A percentile compares a stretch with the other conserved stretches of the same genome.
These are phyloP conservation scores for Atkinsonella texensis DNA, from an alignment of 2,329 filamentous ascomycete species.

Conservation along the genomic window DNA sequence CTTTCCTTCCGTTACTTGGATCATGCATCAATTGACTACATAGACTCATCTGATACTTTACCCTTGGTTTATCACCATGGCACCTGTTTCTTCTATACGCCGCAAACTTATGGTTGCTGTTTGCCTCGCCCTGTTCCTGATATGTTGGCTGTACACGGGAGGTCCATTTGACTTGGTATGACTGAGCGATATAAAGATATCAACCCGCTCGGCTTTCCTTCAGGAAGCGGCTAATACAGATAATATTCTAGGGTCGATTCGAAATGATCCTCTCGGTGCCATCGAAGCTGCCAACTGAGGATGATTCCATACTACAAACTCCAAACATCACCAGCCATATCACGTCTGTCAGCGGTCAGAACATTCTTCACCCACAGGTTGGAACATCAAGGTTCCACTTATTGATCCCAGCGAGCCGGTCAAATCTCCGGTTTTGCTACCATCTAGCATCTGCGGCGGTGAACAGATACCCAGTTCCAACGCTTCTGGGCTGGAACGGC, in stretches of 20 bases:
- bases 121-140: conserved; percentile 1
- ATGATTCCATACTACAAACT: background rate
- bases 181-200: background rate
- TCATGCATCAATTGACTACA: background rate
- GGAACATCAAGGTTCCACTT: conserved; percentile 24
- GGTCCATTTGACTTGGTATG: conserved; percentile 1
- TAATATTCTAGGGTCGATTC: background rate
- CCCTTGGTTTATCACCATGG: conserved; percentile 1
- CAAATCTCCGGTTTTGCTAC: conserved; percentile 27
- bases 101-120: conserved; percentile 2
- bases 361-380: background rate
- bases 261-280: background rate
- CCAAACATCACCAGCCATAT: background rate
- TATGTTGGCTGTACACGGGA: background rate
- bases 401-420: conserved; percentile 23
- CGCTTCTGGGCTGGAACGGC: conserved; percentile 27
- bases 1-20: background rate
- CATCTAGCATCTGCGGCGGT: conserved; percentile 25
- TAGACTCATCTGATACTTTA: background rate
- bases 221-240: background rate
- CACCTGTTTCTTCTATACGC: background rate
- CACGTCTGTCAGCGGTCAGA: background rate
- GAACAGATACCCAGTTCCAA: conserved; percentile 25
- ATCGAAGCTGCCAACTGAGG: background rate
- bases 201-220: background rate